Conservation (phyloP, 2,329 filamentous ascomycete species). For the Trichoderma cornu-damae region DNA sequence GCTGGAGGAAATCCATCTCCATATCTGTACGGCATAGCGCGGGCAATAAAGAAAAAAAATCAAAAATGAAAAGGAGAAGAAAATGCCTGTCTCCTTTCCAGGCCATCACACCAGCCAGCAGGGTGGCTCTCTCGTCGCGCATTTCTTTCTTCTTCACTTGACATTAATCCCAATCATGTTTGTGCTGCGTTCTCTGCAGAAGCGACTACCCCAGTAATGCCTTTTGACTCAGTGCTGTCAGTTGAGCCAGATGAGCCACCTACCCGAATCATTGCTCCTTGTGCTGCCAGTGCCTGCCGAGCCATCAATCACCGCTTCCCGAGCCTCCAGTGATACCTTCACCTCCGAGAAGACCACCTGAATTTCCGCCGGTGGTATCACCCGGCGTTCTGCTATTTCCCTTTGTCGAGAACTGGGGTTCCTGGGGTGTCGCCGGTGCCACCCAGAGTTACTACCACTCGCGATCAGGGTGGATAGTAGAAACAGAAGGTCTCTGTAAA, state of each 20-base stretch:
- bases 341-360: neutral
- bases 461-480: conserved; percentile 23
- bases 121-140: neutral
- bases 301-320: too few relatives aligned
- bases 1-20: neutral
- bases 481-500: conserved; percentile 22
- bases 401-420: too few relatives aligned
- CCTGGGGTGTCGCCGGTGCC: too few relatives aligned
- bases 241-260: neutral
- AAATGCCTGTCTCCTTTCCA: neutral
- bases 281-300: too few relatives aligned
- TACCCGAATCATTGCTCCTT: neutral
- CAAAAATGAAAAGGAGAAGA: neutral
- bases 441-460: conserved; percentile 23
- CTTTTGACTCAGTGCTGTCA: neutral
- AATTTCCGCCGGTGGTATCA: neutral
- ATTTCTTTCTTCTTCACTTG: neutral
- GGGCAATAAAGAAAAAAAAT: neutral
- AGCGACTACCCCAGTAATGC: neutral
- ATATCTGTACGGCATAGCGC: neutral
- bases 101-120: neutral
- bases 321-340: too few relatives aligned
- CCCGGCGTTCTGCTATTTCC: too few relatives aligned
- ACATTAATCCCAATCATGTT: neutral
- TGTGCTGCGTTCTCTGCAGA: neutral